Evolutionary conservation across 495 filamentous ascomycete genomes (phyloP), one percentile per base, ranked within the genome.

Genomic region (Penicillium samsonianum): DNA sequence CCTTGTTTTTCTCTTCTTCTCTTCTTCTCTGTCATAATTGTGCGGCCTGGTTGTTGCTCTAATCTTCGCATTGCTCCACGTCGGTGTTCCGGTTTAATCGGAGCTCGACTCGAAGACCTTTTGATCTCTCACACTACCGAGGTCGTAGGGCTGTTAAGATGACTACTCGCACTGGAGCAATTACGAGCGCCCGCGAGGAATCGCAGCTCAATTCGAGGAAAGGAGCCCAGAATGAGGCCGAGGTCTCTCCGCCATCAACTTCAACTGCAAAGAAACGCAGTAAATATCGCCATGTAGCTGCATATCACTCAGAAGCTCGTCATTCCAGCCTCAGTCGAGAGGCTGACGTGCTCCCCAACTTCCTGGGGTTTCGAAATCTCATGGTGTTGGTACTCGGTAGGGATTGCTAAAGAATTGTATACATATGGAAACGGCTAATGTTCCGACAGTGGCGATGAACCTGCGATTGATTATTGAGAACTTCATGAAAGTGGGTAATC

Each of bases 381-480:
- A 97, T 97, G 93, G 90, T 96, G 12, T 86, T 98, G 59, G 90
- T 96, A 37, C 73, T 97, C 50, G 85, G 91, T 94, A 82, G 40
- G 77, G 35, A 44, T 42, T 0, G 22, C 40, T 25, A 9, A 20
- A 22, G 50, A 28, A 23, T 16, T 6, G 6, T 20, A 42, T 10
- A n/a, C n/a, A n/a, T n/a, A 22, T 41, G 30, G 56, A 28, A 38
- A 26, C 37, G 38, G 59, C 60, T 70, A 37, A 67, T 63, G 45
- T 42, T 48, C 22, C 23, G 38, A 26, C 65, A 90, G 91, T 97
- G 63, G 92, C 92, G 43, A 91, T 92, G 67, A 98, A 98, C 63
- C 77, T 98, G 9, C 84, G 94, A 60, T 79, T 98, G 58, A 86
- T 98, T 58, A 90, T 98, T 63, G 94, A 98, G 76, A 98, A 98